These are phyloP conservation scores for Wickerhamiella musiphila DNA, from an alignment of 805 yeast species.

Conservation along the genomic window DNA sequence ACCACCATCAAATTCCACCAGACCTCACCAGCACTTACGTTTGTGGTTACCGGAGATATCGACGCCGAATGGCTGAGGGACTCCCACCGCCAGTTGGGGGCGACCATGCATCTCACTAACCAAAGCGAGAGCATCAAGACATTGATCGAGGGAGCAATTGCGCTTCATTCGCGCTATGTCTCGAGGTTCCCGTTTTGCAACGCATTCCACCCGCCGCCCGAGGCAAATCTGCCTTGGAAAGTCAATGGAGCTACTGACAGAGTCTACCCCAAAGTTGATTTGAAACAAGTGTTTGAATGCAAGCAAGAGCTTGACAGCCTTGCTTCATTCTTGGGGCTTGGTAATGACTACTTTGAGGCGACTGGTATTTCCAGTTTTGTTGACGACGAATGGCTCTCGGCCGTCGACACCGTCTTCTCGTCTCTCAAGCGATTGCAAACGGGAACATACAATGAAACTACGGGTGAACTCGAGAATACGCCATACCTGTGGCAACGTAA, in stretches of 20 bases:
- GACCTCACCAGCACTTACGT: constrained; percentile 34
- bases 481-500: constrained; percentile 55
- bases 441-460: constrained; percentile 27
- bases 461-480: constrained; percentile 31
- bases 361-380: constrained; percentile 28
- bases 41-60: constrained; percentile 81
- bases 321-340: constrained; percentile 61
- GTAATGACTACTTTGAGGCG: constrained; percentile 48
- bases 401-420: constrained; percentile 35
- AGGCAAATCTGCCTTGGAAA: constrained; percentile 13
- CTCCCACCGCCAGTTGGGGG: constrained; percentile 65
- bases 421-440: constrained; percentile 5
- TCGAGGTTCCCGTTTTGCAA: constrained; percentile 62
- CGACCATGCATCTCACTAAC: constrained; percentile 45
- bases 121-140: constrained; percentile 33
- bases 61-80: constrained; percentile 90
- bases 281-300: constrained; percentile 66
- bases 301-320: constrained; percentile 77
- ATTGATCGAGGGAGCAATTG: constrained; percentile 60
- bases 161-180: constrained; percentile 56
- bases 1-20: constrained; percentile 68
- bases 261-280: constrained; percentile 55
- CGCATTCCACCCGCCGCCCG: constrained; percentile 74
- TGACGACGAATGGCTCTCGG: constrained; percentile 37
- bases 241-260: constrained; percentile 26